Evolutionary conservation across 805 yeast genomes (phyloP).

Genomic region (Metschnikowia picachoensis): DNA sequence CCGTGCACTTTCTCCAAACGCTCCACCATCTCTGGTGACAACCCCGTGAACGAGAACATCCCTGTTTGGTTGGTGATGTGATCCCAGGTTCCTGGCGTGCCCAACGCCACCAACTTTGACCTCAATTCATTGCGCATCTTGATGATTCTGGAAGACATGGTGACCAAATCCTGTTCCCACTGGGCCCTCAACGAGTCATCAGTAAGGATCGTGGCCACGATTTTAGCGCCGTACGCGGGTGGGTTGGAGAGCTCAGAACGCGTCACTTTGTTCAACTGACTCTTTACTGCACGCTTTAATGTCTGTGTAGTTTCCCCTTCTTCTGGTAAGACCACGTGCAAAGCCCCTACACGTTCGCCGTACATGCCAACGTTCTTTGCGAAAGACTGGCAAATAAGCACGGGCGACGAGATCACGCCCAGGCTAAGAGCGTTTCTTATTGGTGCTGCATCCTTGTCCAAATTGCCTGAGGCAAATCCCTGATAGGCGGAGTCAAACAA

Average conservation of each 20-base stretch:
- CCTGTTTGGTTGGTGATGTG: conserved; percentile 91
- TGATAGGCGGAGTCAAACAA: conserved; percentile 95
- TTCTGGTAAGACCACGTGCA: conserved; percentile 63
- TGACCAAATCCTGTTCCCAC: conserved; percentile 80
- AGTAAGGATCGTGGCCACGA: conserved; percentile 71
- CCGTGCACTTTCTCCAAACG: conserved; percentile 75
- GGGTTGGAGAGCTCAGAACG: conserved; percentile 90
- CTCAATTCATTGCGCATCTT: conserved; percentile 72
- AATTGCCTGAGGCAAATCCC: conserved; percentile 91
- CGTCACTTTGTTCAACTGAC: conserved; percentile 73
- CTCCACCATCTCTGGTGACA: conserved; percentile 69
- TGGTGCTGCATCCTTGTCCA: conserved; percentile 81
- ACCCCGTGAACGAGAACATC: conserved; percentile 95
- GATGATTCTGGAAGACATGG: conserved; percentile 83
- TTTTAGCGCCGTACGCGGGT: conserved; percentile 93
- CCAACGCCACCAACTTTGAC: conserved; percentile 51
- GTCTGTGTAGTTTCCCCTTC: conserved; percentile 5
- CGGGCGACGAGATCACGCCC: conserved; percentile 40
- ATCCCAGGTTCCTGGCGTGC: conserved; percentile 89
- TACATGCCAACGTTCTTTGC: conserved; percentile 96
- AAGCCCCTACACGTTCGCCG: conserved; percentile 95
- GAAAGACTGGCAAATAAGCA: conserved; percentile 87
- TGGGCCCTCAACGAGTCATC: conserved; percentile 63
- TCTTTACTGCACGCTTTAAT: conserved; percentile 36
- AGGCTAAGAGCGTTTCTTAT: conserved; percentile 57